These are phyloP conservation scores for Citrullus amarus DNA, from an alignment of 306 rosid species.

Conservation along the genomic window DNA sequence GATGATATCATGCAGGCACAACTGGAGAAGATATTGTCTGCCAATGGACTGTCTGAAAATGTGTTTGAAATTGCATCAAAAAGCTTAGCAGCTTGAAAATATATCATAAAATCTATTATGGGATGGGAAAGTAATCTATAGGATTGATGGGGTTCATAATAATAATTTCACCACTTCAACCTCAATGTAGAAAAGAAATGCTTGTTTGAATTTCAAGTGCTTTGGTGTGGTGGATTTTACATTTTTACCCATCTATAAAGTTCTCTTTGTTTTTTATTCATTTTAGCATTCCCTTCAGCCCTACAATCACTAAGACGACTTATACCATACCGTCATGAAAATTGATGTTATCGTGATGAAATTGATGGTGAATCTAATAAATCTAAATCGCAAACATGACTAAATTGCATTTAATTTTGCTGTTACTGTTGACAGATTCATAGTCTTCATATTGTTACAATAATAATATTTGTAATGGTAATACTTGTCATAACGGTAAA, in stretches of 20 bases:
- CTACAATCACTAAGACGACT: not conserved
- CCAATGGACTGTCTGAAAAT: constrained; percentile 81
- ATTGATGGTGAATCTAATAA: too few species aligned
- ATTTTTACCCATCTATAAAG: constrained; percentile 11
- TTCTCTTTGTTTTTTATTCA: not conserved
- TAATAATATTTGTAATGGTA: too few species aligned
- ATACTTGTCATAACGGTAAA: too few species aligned
- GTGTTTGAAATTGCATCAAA: constrained; percentile 93
- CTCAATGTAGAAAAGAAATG: not conserved
- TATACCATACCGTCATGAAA: too few species aligned
- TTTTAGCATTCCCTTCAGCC: not conserved
- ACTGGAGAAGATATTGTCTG: constrained; percentile 75
- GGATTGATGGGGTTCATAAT: not conserved
- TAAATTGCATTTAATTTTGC: too few species aligned
- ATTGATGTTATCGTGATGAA: too few species aligned
- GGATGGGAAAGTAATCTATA: not conserved
- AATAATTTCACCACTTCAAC: not conserved
- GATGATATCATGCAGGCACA: constrained; percentile 57
- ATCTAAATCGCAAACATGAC: too few species aligned
- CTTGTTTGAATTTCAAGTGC: not conserved
- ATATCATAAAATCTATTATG: not conserved
- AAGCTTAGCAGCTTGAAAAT: constrained; percentile 59
- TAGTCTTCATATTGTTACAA: too few species aligned
- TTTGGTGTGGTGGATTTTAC: constrained; percentile 22
- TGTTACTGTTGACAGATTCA: too few species aligned